phyloP scores from a whole-genome alignment of 805 yeast species.

The Maudiozyma turicensis region DNA sequence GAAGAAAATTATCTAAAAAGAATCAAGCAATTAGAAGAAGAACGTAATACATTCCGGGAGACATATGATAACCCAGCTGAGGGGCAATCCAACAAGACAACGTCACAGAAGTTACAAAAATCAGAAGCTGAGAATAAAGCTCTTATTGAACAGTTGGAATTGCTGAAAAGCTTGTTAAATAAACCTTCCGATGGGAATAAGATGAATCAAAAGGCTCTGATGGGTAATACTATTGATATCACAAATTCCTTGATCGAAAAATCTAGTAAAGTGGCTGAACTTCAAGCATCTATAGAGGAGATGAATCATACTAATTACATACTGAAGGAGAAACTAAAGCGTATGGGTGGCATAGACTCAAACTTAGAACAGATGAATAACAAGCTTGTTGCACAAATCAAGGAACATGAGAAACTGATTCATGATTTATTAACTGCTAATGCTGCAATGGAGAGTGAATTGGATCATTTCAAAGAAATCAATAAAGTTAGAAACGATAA shows the following conservation, averaged over 20 bases:
- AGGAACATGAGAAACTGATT: conserved; percentile 14
- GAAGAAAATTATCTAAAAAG: conserved; percentile 15
- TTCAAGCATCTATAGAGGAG: conserved; percentile 15
- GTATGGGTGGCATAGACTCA: conserved; percentile 6
- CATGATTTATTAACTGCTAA: conserved; percentile 10
- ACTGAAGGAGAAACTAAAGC: conserved; percentile 7
- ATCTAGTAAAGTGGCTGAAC: conserved; percentile 16
- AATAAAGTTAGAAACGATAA: conserved; percentile 9
- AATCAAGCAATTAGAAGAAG: conserved; percentile 7
- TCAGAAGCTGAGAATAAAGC: conserved; percentile 3
- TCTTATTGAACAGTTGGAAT: conserved; percentile 6
- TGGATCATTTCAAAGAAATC: conserved; percentile 9
- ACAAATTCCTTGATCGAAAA: conserved; percentile 15
- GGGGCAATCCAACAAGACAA: neutral
- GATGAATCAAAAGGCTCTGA: neutral
- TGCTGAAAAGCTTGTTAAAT: neutral
- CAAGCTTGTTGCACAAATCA: conserved; percentile 15
- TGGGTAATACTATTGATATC: conserved; percentile 5
- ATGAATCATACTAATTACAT: conserved; percentile 7
- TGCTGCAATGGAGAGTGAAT: conserved; percentile 10
- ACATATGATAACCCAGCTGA: neutral
- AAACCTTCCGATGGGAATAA: neutral
- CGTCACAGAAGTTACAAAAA: neutral
- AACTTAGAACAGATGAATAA: conserved; percentile 18
- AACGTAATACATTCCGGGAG: conserved; percentile 3